Evolutionary conservation across 2,329 filamentous ascomycete species (phyloP).

Genomic region (Pseudopithomyces maydicus): DNA sequence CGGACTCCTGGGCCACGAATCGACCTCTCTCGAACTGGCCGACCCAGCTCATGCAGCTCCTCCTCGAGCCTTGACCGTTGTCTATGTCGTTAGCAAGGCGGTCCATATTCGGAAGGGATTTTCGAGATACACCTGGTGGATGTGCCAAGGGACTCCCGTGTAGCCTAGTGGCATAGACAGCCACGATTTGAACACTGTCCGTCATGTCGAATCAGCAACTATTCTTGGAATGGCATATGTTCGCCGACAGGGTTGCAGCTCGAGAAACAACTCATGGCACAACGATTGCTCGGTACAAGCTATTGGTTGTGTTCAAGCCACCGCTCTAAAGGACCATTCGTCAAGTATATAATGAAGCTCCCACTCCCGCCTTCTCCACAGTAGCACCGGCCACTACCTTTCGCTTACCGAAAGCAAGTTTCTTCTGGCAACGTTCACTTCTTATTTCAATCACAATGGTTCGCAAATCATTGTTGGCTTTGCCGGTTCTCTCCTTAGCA

Average conservation of each 20-base stretch:
- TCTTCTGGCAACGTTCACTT: background rate
- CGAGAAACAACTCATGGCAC: background rate
- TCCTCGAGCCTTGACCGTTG: background rate
- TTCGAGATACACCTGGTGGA: background rate
- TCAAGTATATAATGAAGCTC: background rate
- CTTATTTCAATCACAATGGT: conserved; percentile 16
- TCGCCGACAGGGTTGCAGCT: background rate
- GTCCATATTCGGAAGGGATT: no score
- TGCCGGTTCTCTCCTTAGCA: conserved; percentile 22
- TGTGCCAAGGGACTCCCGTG: no score
- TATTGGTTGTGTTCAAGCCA: background rate
- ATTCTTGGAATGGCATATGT: background rate
- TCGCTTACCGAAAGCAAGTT: background rate
- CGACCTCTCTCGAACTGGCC: background rate
- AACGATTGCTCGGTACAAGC: background rate
- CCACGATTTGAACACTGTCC: no score
- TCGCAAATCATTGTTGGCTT: conserved; percentile 16
- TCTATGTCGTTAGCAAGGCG: background rate
- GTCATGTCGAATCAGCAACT: background rate
- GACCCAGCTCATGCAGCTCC: background rate
- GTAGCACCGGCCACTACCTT: background rate
- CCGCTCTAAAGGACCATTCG: background rate
- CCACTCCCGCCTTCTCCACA: background rate
- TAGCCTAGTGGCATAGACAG: no score
- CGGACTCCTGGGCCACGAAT: background rate